Base-by-base conservation (phyloP, 306 rosid species). In the Oemleria cerasiformis region DNA sequence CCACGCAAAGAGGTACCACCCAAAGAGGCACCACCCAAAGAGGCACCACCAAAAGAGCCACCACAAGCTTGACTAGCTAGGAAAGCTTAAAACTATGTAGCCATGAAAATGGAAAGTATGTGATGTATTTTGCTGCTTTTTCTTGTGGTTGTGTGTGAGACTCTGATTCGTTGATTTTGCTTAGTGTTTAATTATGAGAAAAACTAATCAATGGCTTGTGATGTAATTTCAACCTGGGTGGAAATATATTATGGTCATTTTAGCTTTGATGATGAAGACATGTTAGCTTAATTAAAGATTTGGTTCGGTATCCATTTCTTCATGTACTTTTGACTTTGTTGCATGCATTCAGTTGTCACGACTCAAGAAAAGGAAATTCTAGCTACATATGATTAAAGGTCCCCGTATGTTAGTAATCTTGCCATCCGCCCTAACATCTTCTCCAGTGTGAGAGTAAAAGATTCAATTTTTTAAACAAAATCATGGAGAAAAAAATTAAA, bases 21-120 rank as follows among this genome's bases (percentile, higher is more conserved):
- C 36, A 30, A 30, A 54, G 41, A 43, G 44, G 40, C 62, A 42
- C 14, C 74, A 57, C 58, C 69, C 6, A 42, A 5, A 10, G 43
- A 14, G 20, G 73, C 70, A 30, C 66, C 67, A 14, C 80, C 80
- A 64, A 74, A 79, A 47, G 74, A 70, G 77, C 73, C 73, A 51
- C 9, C 14, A 66, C 8, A 55, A 61, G 40, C 36, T 30, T 30
- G 36, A 30, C 36, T 34, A 68, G 63, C 54, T 69, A 73, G 34
- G 36, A 45, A 9, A 34, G 61, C 50, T 67, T 17, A 13, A 55
- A 70, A n/a, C 7, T 13, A 4, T 41, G 21, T 34, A 11, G 36
- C 70, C 74, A 71, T 60, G 36, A 21, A 59, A 40, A 54, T 61
- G 17, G 73, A 64, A 21, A 66, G 40, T 74, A 21, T 70, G 40